Conservation (phyloP, 345 rosid species). For the Eucalyptus albens region DNA sequence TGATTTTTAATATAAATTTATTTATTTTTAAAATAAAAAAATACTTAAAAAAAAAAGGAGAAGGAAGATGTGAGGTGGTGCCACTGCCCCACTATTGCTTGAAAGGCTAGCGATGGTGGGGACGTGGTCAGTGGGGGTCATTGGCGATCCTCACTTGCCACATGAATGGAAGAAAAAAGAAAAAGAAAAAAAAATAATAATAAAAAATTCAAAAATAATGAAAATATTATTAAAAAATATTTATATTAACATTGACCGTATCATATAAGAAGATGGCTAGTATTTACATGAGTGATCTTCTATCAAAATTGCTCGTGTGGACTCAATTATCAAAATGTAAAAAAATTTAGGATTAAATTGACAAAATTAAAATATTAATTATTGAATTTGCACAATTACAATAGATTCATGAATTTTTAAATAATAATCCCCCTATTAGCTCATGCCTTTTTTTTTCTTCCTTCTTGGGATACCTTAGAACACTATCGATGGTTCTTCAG, state of each 20-base stretch:
- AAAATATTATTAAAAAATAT: too few relatives aligned
- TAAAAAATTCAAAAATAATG: rapidly evolving
- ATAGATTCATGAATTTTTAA: too few relatives aligned
- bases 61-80: not conserved
- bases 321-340: not conserved
- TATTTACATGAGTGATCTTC: rapidly evolving
- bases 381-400: too few relatives aligned
- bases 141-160: rapidly evolving
- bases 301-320: too few relatives aligned
- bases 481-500: not conserved
- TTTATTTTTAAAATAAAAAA: too few relatives aligned
- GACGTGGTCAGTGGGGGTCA: not conserved
- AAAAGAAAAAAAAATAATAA: rapidly evolving
- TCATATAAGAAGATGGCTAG: not conserved
- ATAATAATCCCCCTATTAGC: not conserved
- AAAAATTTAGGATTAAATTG: too few relatives aligned
- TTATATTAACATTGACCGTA: not conserved
- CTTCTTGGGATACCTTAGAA: not conserved
- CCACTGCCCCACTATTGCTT: not conserved
- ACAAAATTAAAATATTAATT: too few relatives aligned
- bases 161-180: rapidly evolving
- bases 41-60: too few relatives aligned
- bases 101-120: not conserved
- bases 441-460: too few relatives aligned
- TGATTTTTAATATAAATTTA: too few relatives aligned